Conservation (phyloP, 73 alveolate species). For the Paramecium primaurelia region DNA sequence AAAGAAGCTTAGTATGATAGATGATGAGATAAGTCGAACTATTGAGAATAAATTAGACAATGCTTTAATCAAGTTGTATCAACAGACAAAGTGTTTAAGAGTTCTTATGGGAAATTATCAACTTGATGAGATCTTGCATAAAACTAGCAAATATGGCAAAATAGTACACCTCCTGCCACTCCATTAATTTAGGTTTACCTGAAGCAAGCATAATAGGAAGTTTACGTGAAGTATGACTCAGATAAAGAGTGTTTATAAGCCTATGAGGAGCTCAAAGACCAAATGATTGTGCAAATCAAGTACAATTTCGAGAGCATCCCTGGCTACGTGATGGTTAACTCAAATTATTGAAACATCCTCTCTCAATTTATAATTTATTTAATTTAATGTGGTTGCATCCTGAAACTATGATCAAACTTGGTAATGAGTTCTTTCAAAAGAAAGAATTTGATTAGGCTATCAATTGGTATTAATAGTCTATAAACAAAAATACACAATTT, state of each 20-base stretch:
- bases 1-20: background rate
- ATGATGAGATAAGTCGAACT: background rate
- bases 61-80: background rate
- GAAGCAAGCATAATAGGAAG: background rate
- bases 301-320: constrained; percentile 32
- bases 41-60: background rate
- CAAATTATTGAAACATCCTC: background rate
- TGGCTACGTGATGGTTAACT: constrained; percentile 13
- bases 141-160: background rate
- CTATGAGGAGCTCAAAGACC: constrained; percentile 2
- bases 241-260: background rate
- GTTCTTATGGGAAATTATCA: background rate
- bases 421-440: constrained; percentile 40
- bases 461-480: constrained; percentile 35
- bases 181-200: background rate
- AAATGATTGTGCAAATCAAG: background rate
- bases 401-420: constrained; percentile 42
- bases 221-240: background rate
- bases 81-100: background rate
- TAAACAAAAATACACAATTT: background rate
- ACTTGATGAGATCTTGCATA: background rate
- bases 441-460: constrained; percentile 37
- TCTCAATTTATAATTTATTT: background rate
- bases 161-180: background rate
- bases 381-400: constrained; percentile 46